Evolutionary conservation across 169 alveolate species (phyloP).

Genomic region (Condylostoma magnum): DNA sequence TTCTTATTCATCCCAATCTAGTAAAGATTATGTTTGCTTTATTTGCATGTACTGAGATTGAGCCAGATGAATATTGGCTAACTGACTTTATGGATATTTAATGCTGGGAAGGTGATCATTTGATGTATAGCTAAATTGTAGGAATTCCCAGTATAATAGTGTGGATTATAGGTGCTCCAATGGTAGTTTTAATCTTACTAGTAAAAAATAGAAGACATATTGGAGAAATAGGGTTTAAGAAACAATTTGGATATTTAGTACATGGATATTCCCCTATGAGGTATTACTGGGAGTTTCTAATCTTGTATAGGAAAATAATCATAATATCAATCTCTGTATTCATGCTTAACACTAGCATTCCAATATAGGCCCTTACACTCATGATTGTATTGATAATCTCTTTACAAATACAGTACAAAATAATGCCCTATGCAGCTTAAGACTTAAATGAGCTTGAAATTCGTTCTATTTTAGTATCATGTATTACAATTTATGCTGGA

Average conservation of each 20-base stretch:
- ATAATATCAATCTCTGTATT: slow-evolving; percentile 32
- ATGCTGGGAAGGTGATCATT: slow-evolving; percentile 46
- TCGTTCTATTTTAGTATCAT: slow-evolving; percentile 21
- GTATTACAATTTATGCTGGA: slow-evolving; percentile 41
- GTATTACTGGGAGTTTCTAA: slow-evolving; percentile 44
- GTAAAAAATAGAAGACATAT: slow-evolving; percentile 21
- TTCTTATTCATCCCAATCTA: slow-evolving; percentile 52
- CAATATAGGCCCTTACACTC: slow-evolving; percentile 28
- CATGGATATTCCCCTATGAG: slow-evolving; percentile 31
- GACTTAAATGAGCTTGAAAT: slow-evolving; percentile 30
- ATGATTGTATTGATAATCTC: slow-evolving; percentile 27
- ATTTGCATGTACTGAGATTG: slow-evolving; percentile 38
- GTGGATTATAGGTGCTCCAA: slow-evolving; percentile 56
- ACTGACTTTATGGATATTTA: slow-evolving; percentile 16
- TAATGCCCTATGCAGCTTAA: slow-evolving; percentile 29
- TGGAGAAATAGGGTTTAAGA: neutral
- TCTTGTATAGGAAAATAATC: slow-evolving; percentile 33
- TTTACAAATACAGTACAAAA: slow-evolving; percentile 2
- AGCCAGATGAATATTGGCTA: slow-evolving; percentile 21
- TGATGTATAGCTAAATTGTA: slow-evolving; percentile 24
- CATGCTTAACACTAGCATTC: neutral
- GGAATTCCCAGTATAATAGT: slow-evolving; percentile 43
- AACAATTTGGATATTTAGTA: slow-evolving; percentile 36
- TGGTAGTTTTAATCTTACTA: slow-evolving; percentile 23
- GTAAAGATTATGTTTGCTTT: slow-evolving; percentile 37